These are phyloP conservation scores for Cryoendolithus antarcticus DNA, from an alignment of 2,329 filamentous ascomycete species.

Conservation along the genomic window DNA sequence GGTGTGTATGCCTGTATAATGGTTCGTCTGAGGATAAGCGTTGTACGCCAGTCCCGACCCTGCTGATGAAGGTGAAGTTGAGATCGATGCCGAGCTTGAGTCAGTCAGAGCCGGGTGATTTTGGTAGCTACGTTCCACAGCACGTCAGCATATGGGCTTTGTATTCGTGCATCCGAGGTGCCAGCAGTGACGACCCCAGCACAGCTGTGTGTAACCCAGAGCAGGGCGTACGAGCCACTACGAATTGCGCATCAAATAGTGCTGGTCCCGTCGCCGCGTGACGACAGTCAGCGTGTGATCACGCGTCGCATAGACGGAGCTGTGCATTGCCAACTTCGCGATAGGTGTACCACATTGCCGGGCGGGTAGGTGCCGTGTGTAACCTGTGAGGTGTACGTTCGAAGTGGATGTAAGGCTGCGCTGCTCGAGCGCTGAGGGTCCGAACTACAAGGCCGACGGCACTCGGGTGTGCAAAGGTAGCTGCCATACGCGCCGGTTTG, in stretches of 20 bases:
- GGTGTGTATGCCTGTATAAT: conserved; percentile 24
- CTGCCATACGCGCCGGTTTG: neutral
- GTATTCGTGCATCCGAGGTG: conserved; percentile 1
- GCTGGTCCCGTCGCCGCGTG: conserved; percentile 3
- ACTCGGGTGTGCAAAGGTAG: no score
- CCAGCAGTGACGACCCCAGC: conserved; percentile 1
- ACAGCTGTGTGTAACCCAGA: conserved; percentile 1
- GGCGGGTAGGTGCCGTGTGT: neutral
- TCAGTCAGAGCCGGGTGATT: conserved; percentile 40
- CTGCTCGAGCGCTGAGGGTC: conserved; percentile 2
- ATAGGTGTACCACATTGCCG: no score
- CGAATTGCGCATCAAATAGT: neutral
- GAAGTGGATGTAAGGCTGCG: conserved; percentile 1
- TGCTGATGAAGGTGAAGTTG: conserved; percentile 40
- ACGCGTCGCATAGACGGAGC: no score
- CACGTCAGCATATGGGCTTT: conserved; percentile 4
- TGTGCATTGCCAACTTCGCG: no score
- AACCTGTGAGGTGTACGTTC: conserved; percentile 4
- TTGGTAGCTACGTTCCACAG: conserved; percentile 33
- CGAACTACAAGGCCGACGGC: no score
- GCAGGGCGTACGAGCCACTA: neutral
- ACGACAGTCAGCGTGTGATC: conserved; percentile 6
- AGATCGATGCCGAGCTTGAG: conserved; percentile 43
- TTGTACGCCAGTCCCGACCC: conserved; percentile 35
- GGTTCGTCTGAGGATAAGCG: conserved; percentile 20